phyloP scores from a whole-genome alignment of 495 filamentous ascomycete species.

The Aspergillus panamensis region DNA sequence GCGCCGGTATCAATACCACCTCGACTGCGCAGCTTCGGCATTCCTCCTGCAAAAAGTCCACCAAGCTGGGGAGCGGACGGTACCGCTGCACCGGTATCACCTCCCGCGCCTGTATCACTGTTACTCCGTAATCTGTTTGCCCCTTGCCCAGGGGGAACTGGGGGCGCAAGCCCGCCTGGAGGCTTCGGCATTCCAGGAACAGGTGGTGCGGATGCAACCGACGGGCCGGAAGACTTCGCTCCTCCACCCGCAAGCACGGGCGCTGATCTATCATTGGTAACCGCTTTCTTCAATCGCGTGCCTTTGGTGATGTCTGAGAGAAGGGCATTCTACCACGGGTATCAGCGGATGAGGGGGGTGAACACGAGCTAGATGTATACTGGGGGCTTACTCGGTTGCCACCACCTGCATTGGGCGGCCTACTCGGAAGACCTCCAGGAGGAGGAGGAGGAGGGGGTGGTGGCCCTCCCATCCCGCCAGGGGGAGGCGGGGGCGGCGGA shows the following conservation, averaged over 20 bases:
- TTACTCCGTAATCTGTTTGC: constrained; percentile 72
- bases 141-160: constrained; percentile 54
- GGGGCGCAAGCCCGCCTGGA: constrained; percentile 70
- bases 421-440: constrained; percentile 43
- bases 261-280: constrained; percentile 93
- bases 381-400: constrained; percentile 53
- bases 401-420: constrained; percentile 44
- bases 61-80: constrained; percentile 75
- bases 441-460: constrained; percentile 69
- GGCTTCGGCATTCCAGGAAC: constrained; percentile 65
- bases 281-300: constrained; percentile 72
- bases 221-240: constrained; percentile 53
- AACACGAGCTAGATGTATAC: background rate
- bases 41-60: constrained; percentile 89
- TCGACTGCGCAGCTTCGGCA: constrained; percentile 88
- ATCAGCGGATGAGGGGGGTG: constrained; percentile 31
- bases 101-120: constrained; percentile 61
- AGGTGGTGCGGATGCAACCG: constrained; percentile 72
- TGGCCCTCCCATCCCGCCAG: constrained; percentile 61
- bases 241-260: constrained; percentile 60
- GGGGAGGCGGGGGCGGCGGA: constrained; percentile 64
- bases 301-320: constrained; percentile 88
- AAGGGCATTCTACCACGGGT: constrained; percentile 66
- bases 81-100: constrained; percentile 38
- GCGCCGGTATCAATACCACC: constrained; percentile 90